A percentile compares a stretch with the other conserved stretches of the same genome.
Conservation (phyloP, 2,329 filamentous ascomycete genomes). For the Neoscytalidium dimidiatum region DNA sequence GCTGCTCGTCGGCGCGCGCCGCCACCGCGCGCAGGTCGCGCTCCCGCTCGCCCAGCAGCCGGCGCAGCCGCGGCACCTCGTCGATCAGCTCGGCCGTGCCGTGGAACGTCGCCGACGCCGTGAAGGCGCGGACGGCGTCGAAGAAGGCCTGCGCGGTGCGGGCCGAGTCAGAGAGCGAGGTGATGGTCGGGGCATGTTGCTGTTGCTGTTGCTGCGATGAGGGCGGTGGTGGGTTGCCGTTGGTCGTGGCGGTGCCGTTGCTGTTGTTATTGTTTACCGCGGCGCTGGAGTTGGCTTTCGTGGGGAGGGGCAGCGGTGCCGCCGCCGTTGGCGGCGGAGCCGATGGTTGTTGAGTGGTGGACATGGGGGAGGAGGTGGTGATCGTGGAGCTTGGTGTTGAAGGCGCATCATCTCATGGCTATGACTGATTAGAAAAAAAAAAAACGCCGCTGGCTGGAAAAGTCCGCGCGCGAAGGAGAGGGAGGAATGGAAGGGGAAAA, state of each 20-base stretch:
- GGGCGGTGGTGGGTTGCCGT: not conserved
- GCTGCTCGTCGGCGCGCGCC: not conserved
- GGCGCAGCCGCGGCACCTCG: conserved; percentile 9
- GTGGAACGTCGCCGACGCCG: not conserved
- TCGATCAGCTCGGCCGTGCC: conserved; percentile 14
- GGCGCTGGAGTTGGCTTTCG: not conserved
- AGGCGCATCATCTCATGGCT: conserved; percentile 3
- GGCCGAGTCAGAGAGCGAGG: conserved; percentile 5
- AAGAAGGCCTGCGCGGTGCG: conserved; percentile 7
- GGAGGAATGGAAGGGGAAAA: too few relatives aligned
- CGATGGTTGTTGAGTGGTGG: not conserved
- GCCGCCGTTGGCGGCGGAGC: not conserved
- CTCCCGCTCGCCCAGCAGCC: not conserved
- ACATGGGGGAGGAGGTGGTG: not conserved
- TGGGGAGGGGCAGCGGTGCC: not conserved
- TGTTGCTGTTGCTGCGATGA: not conserved
- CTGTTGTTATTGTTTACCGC: not conserved
- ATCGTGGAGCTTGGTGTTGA: not conserved
- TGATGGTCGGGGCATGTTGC: not conserved
- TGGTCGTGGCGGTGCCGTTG: not conserved
- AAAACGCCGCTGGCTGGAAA: not conserved
- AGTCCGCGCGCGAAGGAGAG: not conserved
- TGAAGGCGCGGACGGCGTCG: conserved; percentile 3
- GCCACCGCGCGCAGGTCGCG: not conserved
- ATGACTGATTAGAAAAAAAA: not conserved